Conservation (phyloP, 2,329 filamentous ascomycete species). For the Penicillium verrucosum region DNA sequence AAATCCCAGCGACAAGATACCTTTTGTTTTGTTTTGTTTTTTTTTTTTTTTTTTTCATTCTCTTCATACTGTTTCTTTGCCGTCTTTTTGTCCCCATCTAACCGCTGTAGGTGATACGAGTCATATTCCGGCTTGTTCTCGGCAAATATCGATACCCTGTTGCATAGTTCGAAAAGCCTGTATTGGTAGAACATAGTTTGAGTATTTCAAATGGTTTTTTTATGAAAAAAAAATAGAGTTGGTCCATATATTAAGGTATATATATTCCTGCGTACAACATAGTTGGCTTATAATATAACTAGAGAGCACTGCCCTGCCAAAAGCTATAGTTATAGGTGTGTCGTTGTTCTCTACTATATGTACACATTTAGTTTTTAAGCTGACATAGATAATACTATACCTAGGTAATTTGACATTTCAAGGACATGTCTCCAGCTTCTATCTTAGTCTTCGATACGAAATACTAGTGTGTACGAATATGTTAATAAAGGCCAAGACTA, state of each 20-base stretch:
- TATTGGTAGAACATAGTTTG: background rate
- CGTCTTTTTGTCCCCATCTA: background rate
- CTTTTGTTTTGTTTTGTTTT: slow-evolving; percentile 5
- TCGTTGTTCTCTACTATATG: background rate
- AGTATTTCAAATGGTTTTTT: background rate
- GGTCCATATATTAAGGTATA: background rate
- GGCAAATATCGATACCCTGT: slow-evolving; percentile 11
- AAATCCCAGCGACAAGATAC: slow-evolving; percentile 16
- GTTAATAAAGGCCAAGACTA: background rate
- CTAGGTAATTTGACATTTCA: background rate
- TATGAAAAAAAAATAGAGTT: background rate
- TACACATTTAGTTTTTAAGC: no score
- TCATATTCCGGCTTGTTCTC: background rate
- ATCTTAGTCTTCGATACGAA: background rate
- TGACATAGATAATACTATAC: no score
- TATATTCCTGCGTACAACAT: background rate
- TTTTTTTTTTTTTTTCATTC: slow-evolving; percentile 3
- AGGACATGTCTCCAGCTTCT: background rate
- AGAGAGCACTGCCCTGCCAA: background rate
- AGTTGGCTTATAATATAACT: no score
- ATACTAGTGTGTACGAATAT: background rate
- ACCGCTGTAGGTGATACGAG: background rate
- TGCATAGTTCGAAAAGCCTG: slow-evolving; percentile 3
- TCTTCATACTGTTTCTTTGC: background rate
- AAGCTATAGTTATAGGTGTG: no score